Base-by-base conservation (phyloP, 495 filamentous ascomycete genomes). In the Penicillium coprophilum region DNA sequence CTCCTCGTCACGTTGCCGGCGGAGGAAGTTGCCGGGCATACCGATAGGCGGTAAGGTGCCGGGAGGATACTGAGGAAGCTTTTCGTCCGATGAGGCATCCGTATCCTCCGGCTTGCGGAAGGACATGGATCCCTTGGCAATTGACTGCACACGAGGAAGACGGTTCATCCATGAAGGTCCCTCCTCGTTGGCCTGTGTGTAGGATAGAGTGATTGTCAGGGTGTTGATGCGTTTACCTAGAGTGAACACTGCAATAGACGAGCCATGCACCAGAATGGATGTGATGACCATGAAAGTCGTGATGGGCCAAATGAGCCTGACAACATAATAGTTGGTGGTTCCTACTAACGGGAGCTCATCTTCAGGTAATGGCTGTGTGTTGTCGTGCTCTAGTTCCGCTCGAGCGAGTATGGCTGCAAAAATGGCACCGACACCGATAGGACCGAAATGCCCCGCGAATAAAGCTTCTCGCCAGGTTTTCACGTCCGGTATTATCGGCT, bases 161-260 rank as follows among this genome's bases (percentile, higher is more conserved):
- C 95, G 84, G 57, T 92, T 90, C 87, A 97, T 92, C 95, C 95
- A 99, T 19, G 81, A 84, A 2, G 91, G 91, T 6, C 90, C 90
- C 6, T 97, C 92, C 62, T 96, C 93, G 51, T 87, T 87, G 53
- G 87, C 92, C 61, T 83, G 79, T 0, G 95, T 97, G 74, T 96
- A 97, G 0, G 95, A 97, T 79, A 97, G 87, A 12, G 94, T 96
- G 47, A 99, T 81, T 11, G 90, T 90, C 57, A 99, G 79, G 3
- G 95, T 97, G 72, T 99, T 97, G 80, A 99, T 97, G 46, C 88
- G 94, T 70, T 97, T 99, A 46, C 95, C 95, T 8, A 99, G 83
- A 0, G 95, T 97, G 66, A 99, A 99, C 12, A 99, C 95, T 9
- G 95, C 95, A 67, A 99, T 90, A 0, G 95, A 99, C 27, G 93